Evolutionary conservation across 805 yeast genomes (phyloP).

Genomic region (Metschnikowia henanensis): DNA sequence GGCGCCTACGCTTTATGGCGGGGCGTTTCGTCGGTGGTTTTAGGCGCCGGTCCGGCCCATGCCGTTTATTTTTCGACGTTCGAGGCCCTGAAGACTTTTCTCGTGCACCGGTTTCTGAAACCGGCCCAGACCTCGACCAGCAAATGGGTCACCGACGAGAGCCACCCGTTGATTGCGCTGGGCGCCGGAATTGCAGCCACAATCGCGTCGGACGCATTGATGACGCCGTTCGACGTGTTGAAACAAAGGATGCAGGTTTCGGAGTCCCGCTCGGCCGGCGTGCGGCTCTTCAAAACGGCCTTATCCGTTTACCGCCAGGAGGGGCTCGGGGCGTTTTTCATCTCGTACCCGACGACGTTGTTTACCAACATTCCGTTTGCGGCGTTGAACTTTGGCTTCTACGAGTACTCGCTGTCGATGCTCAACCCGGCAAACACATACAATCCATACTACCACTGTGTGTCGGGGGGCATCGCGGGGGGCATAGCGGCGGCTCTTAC

Average conservation of each 20-base stretch:
- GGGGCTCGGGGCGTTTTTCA: slow-evolving; percentile 80
- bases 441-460: slow-evolving; percentile 89
- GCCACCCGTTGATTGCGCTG: slow-evolving; percentile 82
- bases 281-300: slow-evolving; percentile 38
- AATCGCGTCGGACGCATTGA: slow-evolving; percentile 85
- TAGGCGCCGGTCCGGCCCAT: slow-evolving; percentile 99
- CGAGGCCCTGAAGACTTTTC: slow-evolving; percentile 69
- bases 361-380: slow-evolving; percentile 94
- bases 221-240: slow-evolving; percentile 96
- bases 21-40: slow-evolving; percentile 86
- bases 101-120: slow-evolving; percentile 44
- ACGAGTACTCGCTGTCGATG: slow-evolving; percentile 77
- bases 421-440: slow-evolving; percentile 77
- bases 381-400: slow-evolving; percentile 89
- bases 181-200: slow-evolving; percentile 92
- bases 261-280: slow-evolving; percentile 26
- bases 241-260: slow-evolving; percentile 88
- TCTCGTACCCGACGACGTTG: slow-evolving; percentile 92
- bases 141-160: slow-evolving; percentile 54
- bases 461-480: slow-evolving; percentile 92
- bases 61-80: slow-evolving; percentile 96
- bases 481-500: slow-evolving; percentile 94
- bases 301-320: slow-evolving; percentile 54
- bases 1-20: slow-evolving; percentile 91
- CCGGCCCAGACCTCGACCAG: slow-evolving; percentile 34